These are phyloP conservation scores for Ascochyta koolunga DNA, from an alignment of 2,329 filamentous ascomycete species.

Conservation along the genomic window DNA sequence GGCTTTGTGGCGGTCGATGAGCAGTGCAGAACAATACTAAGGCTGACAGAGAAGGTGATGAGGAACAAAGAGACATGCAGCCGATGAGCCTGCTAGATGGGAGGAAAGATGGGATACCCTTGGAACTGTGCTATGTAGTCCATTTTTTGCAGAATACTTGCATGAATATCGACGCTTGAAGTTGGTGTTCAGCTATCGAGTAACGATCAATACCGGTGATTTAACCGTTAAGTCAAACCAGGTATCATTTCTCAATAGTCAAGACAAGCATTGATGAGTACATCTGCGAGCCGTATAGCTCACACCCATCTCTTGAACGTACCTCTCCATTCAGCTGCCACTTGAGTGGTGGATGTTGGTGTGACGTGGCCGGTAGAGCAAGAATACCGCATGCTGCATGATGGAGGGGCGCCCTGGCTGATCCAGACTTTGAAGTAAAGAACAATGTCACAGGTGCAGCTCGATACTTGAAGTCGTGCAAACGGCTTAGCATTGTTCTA, in stretches of 20 bases:
- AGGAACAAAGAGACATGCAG: neutral
- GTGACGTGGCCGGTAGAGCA: neutral
- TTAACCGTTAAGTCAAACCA: neutral
- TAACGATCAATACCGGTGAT: neutral
- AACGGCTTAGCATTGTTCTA: slow-evolving; percentile 15
- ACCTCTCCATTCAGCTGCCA: neutral
- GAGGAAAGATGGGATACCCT: neutral
- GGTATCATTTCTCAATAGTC: neutral
- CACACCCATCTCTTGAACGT: neutral
- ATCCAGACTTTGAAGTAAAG: neutral
- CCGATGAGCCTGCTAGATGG: neutral
- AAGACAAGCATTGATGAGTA: too few relatives aligned
- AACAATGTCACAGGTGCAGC: neutral
- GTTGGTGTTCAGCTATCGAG: neutral
- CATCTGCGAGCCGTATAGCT: neutral
- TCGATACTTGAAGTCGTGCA: neutral
- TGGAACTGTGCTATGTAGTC: neutral
- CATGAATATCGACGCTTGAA: neutral
- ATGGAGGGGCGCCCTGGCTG: slow-evolving; percentile 4
- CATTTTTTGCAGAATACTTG: neutral
- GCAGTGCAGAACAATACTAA: slow-evolving; percentile 8
- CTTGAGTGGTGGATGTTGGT: neutral
- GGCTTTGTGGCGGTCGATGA: neutral
- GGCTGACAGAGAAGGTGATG: neutral
- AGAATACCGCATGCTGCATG: neutral